These are phyloP conservation scores for Pseudopyrenochaeta lycopersici DNA, from an alignment of 2,329 filamentous ascomycete species.

Conservation along the genomic window DNA sequence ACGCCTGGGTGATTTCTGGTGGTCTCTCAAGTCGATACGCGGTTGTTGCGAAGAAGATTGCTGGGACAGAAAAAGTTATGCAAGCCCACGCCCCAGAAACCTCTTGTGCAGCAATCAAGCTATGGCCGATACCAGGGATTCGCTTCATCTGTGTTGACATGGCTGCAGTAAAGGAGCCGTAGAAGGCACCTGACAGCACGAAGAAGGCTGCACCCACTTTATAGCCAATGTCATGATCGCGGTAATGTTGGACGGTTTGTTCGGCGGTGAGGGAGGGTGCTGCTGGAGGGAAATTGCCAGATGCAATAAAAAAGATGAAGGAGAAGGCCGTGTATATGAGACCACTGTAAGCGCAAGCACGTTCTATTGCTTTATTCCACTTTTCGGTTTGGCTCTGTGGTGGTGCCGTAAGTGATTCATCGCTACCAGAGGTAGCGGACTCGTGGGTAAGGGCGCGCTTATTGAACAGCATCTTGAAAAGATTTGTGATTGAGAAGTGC, in stretches of 20 bases:
- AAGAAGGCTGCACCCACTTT: conserved; percentile 16
- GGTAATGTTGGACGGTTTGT: conserved; percentile 13
- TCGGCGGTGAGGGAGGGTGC: too few species aligned
- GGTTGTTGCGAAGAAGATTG: conserved; percentile 27
- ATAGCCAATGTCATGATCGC: conserved; percentile 12
- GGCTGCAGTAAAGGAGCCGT: conserved; percentile 24
- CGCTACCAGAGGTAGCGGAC: too few species aligned
- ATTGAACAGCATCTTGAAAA: too few species aligned
- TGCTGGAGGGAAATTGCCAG: too few species aligned
- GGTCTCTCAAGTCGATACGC: conserved; percentile 26
- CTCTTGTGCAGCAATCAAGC: conserved; percentile 17
- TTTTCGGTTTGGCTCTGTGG: too few species aligned
- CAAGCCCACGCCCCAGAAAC: conserved; percentile 21
- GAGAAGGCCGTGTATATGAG: too few species aligned
- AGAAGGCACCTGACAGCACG: conserved; percentile 27
- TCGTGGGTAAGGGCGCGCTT: too few species aligned
- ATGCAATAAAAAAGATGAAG: too few species aligned
- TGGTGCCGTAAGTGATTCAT: too few species aligned
- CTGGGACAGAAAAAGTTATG: conserved; percentile 23
- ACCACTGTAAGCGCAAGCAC: too few species aligned
- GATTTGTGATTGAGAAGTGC: too few species aligned
- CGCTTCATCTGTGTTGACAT: conserved; percentile 31
- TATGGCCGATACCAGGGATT: conserved; percentile 21
- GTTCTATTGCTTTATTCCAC: too few species aligned
- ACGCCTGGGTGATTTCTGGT: conserved; percentile 27